Evolutionary conservation across 176 grass and related monocot species (phyloP).

Genomic region (Luzula sylvatica): DNA sequence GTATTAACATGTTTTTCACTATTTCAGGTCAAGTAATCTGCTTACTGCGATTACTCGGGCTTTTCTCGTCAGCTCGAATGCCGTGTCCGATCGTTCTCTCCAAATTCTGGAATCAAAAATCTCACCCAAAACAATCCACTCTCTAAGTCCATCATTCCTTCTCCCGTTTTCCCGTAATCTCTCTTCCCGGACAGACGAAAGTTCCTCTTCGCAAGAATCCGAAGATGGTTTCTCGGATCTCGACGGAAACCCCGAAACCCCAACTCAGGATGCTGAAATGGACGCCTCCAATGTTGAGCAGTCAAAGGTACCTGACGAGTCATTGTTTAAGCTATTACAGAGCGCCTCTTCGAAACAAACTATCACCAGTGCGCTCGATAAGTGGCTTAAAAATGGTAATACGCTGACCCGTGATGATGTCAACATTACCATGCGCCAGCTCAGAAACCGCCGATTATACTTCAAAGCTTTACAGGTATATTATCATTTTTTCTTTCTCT

Average conservation of each 20-base stretch:
- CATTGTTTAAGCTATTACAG: conserved; percentile 9
- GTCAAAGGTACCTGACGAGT: conserved; percentile 3
- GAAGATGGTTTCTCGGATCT: neutral
- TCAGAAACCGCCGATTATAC: conserved; percentile 12
- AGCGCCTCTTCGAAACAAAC: neutral
- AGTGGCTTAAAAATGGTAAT: conserved; percentile 9
- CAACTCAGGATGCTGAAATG: neutral
- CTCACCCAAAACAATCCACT: neutral
- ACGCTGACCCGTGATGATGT: conserved; percentile 3
- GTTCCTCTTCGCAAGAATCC: neutral
- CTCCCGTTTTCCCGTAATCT: neutral
- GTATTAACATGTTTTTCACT: neutral
- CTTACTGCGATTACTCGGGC: conserved; percentile 1
- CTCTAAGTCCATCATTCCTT: neutral
- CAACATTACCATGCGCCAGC: conserved; percentile 1
- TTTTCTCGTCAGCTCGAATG: neutral
- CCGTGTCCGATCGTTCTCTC: neutral
- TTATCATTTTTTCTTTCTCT: neutral
- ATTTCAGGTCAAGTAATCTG: neutral
- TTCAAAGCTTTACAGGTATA: conserved; percentile 10
- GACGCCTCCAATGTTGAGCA: neutral
- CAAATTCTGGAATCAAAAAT: neutral
- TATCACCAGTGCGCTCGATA: neutral
- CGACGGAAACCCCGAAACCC: no score
- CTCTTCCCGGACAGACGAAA: neutral